Conservation (phyloP, 352 stramenopile species). For the Pythium aristosporum region DNA sequence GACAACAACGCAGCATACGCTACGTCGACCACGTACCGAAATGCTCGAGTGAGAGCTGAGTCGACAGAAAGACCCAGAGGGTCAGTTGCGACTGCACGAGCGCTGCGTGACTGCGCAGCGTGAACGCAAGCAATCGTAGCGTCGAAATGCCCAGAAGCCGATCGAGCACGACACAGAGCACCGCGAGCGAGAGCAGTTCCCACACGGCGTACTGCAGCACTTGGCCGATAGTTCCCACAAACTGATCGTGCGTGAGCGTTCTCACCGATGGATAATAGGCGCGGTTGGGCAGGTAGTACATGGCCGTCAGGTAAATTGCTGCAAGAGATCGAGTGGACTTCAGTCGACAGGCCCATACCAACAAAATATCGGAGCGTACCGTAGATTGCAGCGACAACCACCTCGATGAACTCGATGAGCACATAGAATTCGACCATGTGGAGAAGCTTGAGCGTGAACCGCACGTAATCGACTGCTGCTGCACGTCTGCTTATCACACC, state of each 20-base stretch:
- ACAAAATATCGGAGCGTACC: too few species aligned
- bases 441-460: not conserved
- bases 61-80: slow-evolving; percentile 24
- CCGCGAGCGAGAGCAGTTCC: slow-evolving; percentile 29
- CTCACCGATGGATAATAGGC: slow-evolving; percentile 25
- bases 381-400: too few species aligned
- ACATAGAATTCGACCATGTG: too few species aligned
- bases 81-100: slow-evolving; percentile 24
- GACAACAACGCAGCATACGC: too few species aligned
- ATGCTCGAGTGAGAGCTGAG: slow-evolving; percentile 15
- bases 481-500: too few species aligned
- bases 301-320: slow-evolving; percentile 19
- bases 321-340: too few species aligned
- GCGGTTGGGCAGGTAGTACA: slow-evolving; percentile 24
- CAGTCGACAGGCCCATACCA: too few species aligned
- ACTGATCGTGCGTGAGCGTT: slow-evolving; percentile 1
- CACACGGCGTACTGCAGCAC: slow-evolving; percentile 25
- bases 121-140: slow-evolving; percentile 31
- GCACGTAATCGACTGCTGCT: slow-evolving; percentile 2
- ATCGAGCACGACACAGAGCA: slow-evolving; percentile 23
- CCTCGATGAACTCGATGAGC: too few species aligned
- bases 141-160: slow-evolving; percentile 19
- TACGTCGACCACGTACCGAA: slow-evolving; percentile 12
- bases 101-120: slow-evolving; percentile 28
- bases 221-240: slow-evolving; percentile 2